Conservation (phyloP, 1,139 yeast genomes). For the Yamadazyma siamensis region DNA sequence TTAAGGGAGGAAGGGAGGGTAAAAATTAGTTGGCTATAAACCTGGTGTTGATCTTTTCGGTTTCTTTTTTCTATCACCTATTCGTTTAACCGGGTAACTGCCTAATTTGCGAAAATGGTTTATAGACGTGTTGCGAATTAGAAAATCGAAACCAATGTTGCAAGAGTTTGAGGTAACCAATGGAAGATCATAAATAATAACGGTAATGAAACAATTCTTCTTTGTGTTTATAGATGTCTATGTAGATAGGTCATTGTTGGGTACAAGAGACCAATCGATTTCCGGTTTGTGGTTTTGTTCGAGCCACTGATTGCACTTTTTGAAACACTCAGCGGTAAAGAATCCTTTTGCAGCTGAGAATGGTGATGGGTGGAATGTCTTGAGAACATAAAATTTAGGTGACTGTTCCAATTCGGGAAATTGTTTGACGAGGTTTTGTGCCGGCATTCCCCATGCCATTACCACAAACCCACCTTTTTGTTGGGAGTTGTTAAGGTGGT, state of each 20-base stretch:
- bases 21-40: too few species aligned
- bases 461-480: slow-evolving; percentile 60
- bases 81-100: slow-evolving; percentile 6
- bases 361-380: slow-evolving; percentile 93
- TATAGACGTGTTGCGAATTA: slow-evolving; percentile 7
- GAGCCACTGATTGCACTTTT: slow-evolving; percentile 73
- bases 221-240: too few species aligned
- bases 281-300: slow-evolving; percentile 39
- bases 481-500: slow-evolving; percentile 29
- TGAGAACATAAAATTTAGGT: slow-evolving; percentile 47
- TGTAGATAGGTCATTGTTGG: slow-evolving; percentile 16
- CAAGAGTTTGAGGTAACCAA: slow-evolving; percentile 3
- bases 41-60: slow-evolving; percentile 6
- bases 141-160: slow-evolving; percentile 6
- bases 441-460: slow-evolving; percentile 95
- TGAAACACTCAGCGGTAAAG: slow-evolving; percentile 70
- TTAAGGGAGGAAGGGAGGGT: too few species aligned
- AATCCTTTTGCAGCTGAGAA: slow-evolving; percentile 84
- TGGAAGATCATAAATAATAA: slow-evolving; percentile 2
- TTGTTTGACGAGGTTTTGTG: slow-evolving; percentile 64
- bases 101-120: slow-evolving; percentile 4
- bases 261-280: slow-evolving; percentile 62
- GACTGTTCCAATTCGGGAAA: slow-evolving; percentile 18
- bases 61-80: slow-evolving; percentile 5
- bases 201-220: slow-evolving; percentile 5